Conservation (phyloP, 2,329 filamentous ascomycete genomes). For the Colletotrichum sp. region DNA sequence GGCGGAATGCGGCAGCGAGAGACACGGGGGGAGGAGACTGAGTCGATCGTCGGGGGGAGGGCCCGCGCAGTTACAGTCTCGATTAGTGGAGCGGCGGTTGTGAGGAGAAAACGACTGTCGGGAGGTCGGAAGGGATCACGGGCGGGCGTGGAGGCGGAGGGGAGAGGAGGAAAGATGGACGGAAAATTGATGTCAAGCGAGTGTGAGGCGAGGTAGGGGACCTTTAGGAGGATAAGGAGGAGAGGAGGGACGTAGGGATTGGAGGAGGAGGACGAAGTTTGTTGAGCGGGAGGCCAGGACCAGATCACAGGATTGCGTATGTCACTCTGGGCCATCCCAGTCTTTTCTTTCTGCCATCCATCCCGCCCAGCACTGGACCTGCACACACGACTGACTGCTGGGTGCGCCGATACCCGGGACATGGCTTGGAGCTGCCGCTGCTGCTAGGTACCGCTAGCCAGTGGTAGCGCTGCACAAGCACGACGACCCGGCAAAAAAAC, state of each 20-base stretch:
- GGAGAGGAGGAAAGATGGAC: neutral
- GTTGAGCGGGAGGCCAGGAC: conserved; percentile 1
- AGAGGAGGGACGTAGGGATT: neutral
- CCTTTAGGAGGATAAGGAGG: neutral
- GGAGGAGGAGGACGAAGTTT: neutral
- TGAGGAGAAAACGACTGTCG: neutral
- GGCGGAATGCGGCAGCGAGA: neutral
- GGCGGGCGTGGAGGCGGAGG: neutral
- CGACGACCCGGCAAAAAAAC: neutral
- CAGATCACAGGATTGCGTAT: conserved; percentile 19
- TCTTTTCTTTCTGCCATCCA: neutral
- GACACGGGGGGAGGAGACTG: neutral
- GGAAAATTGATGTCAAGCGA: conserved; percentile 2
- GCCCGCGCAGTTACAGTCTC: neutral
- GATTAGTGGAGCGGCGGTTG: neutral
- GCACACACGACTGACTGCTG: neutral
- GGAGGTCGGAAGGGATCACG: neutral
- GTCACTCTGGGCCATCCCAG: conserved; percentile 18
- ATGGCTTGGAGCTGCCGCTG: neutral
- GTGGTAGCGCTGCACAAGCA: neutral
- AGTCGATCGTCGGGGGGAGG: neutral
- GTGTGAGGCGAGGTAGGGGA: neutral
- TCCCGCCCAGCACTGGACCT: neutral
- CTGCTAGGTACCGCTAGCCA: neutral
- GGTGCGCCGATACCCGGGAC: conserved; percentile 10